Evolutionary conservation across 345 rosid genomes (phyloP).

Genomic region (Syzygium aqueum): DNA sequence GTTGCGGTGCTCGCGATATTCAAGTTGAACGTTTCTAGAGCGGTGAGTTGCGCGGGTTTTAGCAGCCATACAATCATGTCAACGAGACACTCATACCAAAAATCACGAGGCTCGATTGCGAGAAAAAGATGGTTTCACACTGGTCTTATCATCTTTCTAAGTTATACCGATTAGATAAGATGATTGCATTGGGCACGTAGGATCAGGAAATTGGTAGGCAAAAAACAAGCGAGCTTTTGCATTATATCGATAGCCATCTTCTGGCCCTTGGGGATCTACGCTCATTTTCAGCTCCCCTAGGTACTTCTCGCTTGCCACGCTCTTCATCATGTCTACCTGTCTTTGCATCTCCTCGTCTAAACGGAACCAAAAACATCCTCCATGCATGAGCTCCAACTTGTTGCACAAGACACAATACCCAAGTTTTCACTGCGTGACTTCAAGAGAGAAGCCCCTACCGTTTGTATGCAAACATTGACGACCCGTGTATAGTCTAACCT

Average conservation of each 20-base stretch:
- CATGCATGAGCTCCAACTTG: background rate
- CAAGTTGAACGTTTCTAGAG: background rate
- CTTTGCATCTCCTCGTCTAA: background rate
- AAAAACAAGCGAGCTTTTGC: background rate
- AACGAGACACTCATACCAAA: background rate
- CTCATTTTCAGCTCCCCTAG: background rate
- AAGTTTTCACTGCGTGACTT: background rate
- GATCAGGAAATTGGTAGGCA: background rate
- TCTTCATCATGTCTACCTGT: background rate
- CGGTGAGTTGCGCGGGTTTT: background rate
- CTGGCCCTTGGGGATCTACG: background rate
- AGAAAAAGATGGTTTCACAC: background rate
- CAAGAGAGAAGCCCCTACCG: background rate
- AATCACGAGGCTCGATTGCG: background rate
- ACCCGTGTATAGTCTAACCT: background rate
- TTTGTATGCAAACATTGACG: background rate
- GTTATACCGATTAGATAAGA: background rate
- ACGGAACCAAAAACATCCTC: background rate
- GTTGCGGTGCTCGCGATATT: background rate
- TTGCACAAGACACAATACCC: background rate
- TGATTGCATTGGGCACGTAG: background rate
- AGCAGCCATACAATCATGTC: background rate
- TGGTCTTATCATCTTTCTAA: background rate
- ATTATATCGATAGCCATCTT: background rate
- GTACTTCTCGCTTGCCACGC: background rate